These are phyloP conservation scores for Penicillium verrucosum DNA, from an alignment of 2,329 filamentous ascomycete species.

Conservation along the genomic window DNA sequence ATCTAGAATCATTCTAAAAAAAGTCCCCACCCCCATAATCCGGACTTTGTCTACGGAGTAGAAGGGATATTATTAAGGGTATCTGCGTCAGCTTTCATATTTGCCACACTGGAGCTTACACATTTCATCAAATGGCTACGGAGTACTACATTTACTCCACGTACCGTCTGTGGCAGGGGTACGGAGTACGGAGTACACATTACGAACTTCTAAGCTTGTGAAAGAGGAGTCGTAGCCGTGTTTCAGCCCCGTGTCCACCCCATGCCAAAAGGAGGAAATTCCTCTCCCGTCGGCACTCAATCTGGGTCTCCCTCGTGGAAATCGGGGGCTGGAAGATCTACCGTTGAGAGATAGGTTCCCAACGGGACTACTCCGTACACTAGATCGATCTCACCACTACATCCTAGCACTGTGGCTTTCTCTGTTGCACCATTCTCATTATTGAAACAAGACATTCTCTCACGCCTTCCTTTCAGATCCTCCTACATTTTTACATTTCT, in stretches of 20 bases:
- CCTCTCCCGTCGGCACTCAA: not conserved
- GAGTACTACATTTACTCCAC: no score
- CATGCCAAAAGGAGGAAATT: not conserved
- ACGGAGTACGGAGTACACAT: not conserved
- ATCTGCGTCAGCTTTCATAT: constrained; percentile 12
- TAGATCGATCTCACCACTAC: not conserved
- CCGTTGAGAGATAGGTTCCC: constrained; percentile 17
- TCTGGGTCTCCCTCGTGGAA: constrained; percentile 13
- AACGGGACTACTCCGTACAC: not conserved
- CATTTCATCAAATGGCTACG: constrained; percentile 5
- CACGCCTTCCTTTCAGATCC: not conserved
- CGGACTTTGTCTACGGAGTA: not conserved
- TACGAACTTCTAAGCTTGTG: not conserved
- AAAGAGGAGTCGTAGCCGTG: constrained; percentile 7
- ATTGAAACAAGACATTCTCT: not conserved
- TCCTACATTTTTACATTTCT: not conserved
- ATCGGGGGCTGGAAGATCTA: constrained; percentile 23
- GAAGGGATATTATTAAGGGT: constrained; percentile 1
- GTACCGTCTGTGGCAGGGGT: no score
- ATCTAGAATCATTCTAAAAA: constrained; percentile 15
- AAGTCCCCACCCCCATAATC: constrained; percentile 22
- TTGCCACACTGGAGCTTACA: constrained; percentile 18
- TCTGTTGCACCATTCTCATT: not conserved
- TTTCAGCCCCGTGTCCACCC: constrained; percentile 19
- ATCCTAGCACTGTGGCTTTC: not conserved